Base-by-base conservation (phyloP, 192 early-diverging fungal genomes). In the Cetraspora pellucida region DNA sequence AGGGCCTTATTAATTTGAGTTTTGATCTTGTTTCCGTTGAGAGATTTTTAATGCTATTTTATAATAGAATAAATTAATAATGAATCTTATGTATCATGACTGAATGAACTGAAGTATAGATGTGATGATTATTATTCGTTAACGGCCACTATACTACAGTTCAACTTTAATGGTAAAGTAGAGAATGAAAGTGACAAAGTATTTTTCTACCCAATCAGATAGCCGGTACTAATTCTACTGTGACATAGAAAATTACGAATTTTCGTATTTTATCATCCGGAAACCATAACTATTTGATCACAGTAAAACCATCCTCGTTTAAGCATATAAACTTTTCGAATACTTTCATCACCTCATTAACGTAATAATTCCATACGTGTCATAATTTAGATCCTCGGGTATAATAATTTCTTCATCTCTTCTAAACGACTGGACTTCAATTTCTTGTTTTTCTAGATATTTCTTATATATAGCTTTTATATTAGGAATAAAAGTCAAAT, bases 341-440 rank as follows among this genome's bases (percentile, higher is more conserved):
- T 72, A 14, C 23, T 8, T 21, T 3, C 2, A 5, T n/a, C 23
- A 23, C 25, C 52, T 9, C 17, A 17, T 28, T 69, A 16, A 0
- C 14, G 11, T 21, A 21, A 45, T 37, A n/a, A 45, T 16, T 28
- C 77, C 82, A 74, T 85, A 86, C 88, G 45, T 77, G 59, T 66
- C 79, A 77, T 92, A 94, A 79, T 94, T 90, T 37, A 94, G 68
- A 58, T 91, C 82, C 4, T 79, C 68, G 9, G 89, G 89, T 30
- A 94, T 78, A 60, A 80, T 81, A 79, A 92, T 74, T 44, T 85
- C 72, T 80, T 93, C 92, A 64, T 94, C 92, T 69, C 85, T 82
- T 79, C 87, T 87, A 59, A 93, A 90, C 50, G 84, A 78, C 49
- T 50, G 73, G 52, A 92, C 87, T 70, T 94, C 93, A 0, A 73